Evolutionary conservation across 805 yeast genomes (phyloP), one percentile per base, ranked within the genome.

Genomic region (Barnettozyma siamensis): DNA sequence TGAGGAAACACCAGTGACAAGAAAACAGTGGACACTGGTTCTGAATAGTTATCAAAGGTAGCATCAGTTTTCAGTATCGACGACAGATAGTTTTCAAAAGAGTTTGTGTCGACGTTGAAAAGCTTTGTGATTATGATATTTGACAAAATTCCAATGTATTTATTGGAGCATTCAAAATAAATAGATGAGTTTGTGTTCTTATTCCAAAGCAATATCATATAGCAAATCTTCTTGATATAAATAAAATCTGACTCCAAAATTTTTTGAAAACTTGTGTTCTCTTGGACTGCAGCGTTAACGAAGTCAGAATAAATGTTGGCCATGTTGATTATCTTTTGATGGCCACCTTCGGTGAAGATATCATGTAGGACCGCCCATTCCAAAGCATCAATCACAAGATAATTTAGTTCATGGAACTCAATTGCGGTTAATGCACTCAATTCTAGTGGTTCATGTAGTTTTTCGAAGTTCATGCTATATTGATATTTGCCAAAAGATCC

Each of bases 401-500:
- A 54, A 28, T 62, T 49, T 17, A 78, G 65, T 7, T 78, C 80
- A 0, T 79, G 78, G 49, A 74, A 61, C 0, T 62, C 39, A 46
- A 49, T 29, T 37, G 48, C 27, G 20, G 48, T 36, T 38, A 48
- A 19, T 1, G 45, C 13, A 9, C 33, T 27, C 5, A 16, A 20
- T 7, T 24, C 21, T 8, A 56, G 29, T 1, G 42, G 48, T 18
- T 7, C 18, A 17, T 45, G 31, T 11, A 50, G 47, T 36, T 43
- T 42, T 2, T 46, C 41, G 35, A 57, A 55, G 12, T 48, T 35
- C 36, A 49, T 36, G 28, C 52, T 56, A 15, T 48, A 45, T 28
- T 62, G 63, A 9, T 63, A 66, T 13, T 65, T 55, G 2, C 78
- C 76, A 64, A 76, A 67, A 13, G 72, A 63, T 6, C 76, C 70